Evolutionary conservation across 1,284 basidiomycete genomes (phyloP), one percentile per base, ranked within the genome.

Genomic region (Butyriboletus appendiculatus): DNA sequence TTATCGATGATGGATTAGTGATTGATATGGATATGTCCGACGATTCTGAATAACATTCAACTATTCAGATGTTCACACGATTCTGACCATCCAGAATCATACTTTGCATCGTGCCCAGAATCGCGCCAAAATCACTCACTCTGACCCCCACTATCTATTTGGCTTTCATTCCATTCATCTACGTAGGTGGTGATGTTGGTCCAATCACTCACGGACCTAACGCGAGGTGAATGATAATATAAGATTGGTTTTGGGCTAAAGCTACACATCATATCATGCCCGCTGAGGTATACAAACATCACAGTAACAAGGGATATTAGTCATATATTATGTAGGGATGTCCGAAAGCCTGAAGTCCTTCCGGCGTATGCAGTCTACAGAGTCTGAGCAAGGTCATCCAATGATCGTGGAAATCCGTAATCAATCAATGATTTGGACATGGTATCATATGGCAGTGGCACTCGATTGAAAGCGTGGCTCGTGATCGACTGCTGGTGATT

Each of bases 1-100:
- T 10, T 34, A 26, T 15, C 3, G 52, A 62, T 28, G 53, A 66
- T 45, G 8, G 14, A 41, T 62, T 48, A 9, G 11, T 49, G 14
- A 22, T 55, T 7, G 69, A 70, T 34, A 67, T 67, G 69, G 68
- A 70, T 22, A 28, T 70, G 39, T 67, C 65, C 10, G 63, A 71
- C 20, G 47, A 56, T 33, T 56, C 64, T 12, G 66, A 69, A 46
- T 72, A 44, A 40, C 35, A 52, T 49, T 22, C n/a, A n/a, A n/a
- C n/a, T n/a, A n/a, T n/a, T n/a, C n/a, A n/a, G n/a, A n/a, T n/a
- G n/a, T n/a, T n/a, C n/a, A n/a, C n/a, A n/a, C n/a, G n/a, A n/a
- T n/a, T n/a, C n/a, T n/a, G n/a, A n/a, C n/a, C n/a, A n/a, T n/a
- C n/a, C n/a, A n/a, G n/a, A n/a, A n/a, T n/a, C n/a, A n/a, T n/a